Evolutionary conservation across 305 asterid genomes (phyloP), one percentile per base, ranked within the genome.

Genomic region (Fraxinus dipetala): DNA sequence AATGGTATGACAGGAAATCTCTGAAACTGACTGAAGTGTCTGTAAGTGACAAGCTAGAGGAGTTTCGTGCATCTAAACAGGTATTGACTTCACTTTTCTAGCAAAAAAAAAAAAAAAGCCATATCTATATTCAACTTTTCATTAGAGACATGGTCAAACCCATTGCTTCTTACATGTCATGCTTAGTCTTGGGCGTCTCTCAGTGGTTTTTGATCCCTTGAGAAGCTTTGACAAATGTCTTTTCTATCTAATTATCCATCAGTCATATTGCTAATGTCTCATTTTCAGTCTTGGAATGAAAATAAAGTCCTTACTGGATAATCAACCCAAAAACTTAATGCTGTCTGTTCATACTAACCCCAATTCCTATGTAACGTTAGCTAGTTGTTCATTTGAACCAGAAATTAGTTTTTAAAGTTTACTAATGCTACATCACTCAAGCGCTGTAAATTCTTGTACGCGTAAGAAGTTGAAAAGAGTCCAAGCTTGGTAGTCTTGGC

Each of bases 1-100:
- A 45, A 79, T 77, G 48, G 79, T 79, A 45, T 84, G 80, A 78
- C 91, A 93, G 98, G 86, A 87, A 76, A 78, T 54, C 84, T 61
- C 56, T 69, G 69, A 90, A 86, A 78, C 90, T 95, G 77, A 94
- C 99, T 34, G 98, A 95, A 89, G 90, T 95, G 82, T 93, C 96
- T 74, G 98, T 87, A 40, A 94, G 99, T 85, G 96, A 94, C 89
- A 94, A 94, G 89, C 93, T 95, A 13, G 97, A 95, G 91, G 95
- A 88, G 87, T 95, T 95, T 83, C 99, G 99, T 79, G 95, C 99
- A 24, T 88, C 98, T 76, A 95, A 94, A 89, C 97, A 93, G 99
- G 99, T 94, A 94, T 38, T 78, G 43, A 20, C 59, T 48, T 80
- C 76, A 65, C 76, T 81, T 78, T 31, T 83, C 63, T n/a, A 31